These are phyloP conservation scores for Taiozyma sp. DNA, from an alignment of 1,139 yeast species.

Conservation along the genomic window DNA sequence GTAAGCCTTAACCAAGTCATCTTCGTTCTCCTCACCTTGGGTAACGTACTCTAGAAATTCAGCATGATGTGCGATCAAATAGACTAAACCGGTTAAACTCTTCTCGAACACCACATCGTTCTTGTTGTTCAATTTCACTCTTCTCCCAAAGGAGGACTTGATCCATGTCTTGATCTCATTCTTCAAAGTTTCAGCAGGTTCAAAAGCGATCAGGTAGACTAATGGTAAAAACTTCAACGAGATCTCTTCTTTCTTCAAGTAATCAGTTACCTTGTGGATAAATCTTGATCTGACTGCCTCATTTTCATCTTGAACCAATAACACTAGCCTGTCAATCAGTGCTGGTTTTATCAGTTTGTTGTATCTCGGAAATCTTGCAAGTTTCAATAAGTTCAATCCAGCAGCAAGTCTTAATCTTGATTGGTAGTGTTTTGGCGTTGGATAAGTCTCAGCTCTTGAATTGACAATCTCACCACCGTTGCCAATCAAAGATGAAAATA, in stretches of 20 bases:
- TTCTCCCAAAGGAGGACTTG: constrained; percentile 49
- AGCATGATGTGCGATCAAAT: constrained; percentile 72
- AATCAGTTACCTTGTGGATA: constrained; percentile 46
- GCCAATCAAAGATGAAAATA: constrained; percentile 61
- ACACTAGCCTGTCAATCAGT: constrained; percentile 49
- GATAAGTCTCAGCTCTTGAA: constrained; percentile 38
- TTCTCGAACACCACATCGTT: constrained; percentile 53
- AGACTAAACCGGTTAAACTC: constrained; percentile 62
- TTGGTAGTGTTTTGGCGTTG: constrained; percentile 65
- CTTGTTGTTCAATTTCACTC: constrained; percentile 19
- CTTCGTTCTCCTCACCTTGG: constrained; percentile 22
- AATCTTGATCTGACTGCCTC: constrained; percentile 52
- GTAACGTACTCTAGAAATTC: constrained; percentile 47
- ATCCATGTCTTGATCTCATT: constrained; percentile 67
- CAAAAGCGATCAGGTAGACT: constrained; percentile 72
- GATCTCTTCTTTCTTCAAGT: constrained; percentile 46
- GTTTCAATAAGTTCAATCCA: constrained; percentile 58
- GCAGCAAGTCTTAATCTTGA: constrained; percentile 64
- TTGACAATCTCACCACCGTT: constrained; percentile 81
- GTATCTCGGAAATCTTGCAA: constrained; percentile 54
- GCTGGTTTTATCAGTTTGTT: constrained; percentile 49
- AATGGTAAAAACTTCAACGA: constrained; percentile 66
- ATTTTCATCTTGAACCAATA: constrained; percentile 65
- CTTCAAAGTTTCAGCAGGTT: constrained; percentile 52
- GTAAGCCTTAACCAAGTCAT: constrained; percentile 34